These are phyloP conservation scores for Phaeosphaeriaceae sp. DNA, from an alignment of 2,329 filamentous ascomycete genomes.

Conservation along the genomic window DNA sequence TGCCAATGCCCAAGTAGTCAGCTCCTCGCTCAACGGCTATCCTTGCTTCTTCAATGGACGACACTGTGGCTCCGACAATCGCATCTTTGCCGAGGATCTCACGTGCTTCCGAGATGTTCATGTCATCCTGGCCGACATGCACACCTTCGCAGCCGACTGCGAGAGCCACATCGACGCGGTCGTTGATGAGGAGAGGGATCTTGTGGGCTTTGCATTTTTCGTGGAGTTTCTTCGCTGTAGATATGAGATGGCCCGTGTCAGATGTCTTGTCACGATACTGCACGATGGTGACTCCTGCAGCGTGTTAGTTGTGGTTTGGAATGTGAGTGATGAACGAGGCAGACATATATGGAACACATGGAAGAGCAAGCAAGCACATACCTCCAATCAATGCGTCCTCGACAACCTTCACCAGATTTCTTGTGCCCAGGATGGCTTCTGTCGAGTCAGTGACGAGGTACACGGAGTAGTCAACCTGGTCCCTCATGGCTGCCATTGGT, in stretches of 20 bases:
- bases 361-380: slow-evolving; percentile 33
- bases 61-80: slow-evolving; percentile 90
- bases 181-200: slow-evolving; percentile 90
- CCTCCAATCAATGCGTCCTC: slow-evolving; percentile 78
- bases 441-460: slow-evolving; percentile 96
- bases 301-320: neutral
- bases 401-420: slow-evolving; percentile 75
- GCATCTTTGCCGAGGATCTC: slow-evolving; percentile 74
- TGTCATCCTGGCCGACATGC: slow-evolving; percentile 94
- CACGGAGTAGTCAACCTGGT: slow-evolving; percentile 73
- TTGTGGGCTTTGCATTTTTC: slow-evolving; percentile 69
- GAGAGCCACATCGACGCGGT: slow-evolving; percentile 86
- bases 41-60: slow-evolving; percentile 74
- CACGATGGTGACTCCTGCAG: slow-evolving; percentile 74
- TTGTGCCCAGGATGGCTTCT: slow-evolving; percentile 76
- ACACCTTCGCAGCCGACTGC: slow-evolving; percentile 89
- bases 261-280: slow-evolving; percentile 90
- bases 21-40: slow-evolving; percentile 77
- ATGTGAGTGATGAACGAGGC: neutral
- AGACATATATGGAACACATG: neutral
- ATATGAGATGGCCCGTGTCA: slow-evolving; percentile 74
- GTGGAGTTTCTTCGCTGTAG: slow-evolving; percentile 75
- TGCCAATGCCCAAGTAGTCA: slow-evolving; percentile 90
- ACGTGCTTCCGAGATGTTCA: slow-evolving; percentile 73
- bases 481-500: slow-evolving; percentile 48